Conservation (phyloP, 2,329 filamentous ascomycete species). For the Ceratocystis ficicola region DNA sequence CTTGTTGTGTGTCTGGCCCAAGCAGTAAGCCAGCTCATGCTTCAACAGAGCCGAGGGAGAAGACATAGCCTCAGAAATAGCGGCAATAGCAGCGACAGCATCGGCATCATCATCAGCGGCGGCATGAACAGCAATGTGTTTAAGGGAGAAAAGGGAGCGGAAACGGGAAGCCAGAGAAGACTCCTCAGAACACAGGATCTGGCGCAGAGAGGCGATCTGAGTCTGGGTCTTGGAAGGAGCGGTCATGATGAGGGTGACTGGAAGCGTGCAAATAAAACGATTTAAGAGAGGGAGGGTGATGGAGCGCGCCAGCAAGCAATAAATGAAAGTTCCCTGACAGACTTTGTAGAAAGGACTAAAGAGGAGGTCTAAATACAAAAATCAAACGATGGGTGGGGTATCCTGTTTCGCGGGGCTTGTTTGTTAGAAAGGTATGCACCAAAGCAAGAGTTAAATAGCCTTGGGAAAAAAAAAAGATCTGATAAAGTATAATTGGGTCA, state of each 20-base stretch:
- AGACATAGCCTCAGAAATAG: constrained; percentile 75
- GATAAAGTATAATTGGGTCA: constrained; percentile 12
- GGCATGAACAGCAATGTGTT: constrained; percentile 76
- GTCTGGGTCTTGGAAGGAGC: constrained; percentile 24
- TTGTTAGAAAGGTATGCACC: not conserved
- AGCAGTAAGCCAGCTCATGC: constrained; percentile 93
- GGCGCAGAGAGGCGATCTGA: constrained; percentile 53
- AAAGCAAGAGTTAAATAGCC: not conserved
- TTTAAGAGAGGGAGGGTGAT: not conserved
- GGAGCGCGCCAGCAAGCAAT: not conserved
- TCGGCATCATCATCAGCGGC: constrained; percentile 49
- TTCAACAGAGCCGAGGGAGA: constrained; percentile 85
- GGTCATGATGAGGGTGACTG: constrained; percentile 14
- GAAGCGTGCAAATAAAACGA: not conserved
- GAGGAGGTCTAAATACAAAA: constrained; percentile 2
- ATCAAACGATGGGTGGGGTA: constrained; percentile 14
- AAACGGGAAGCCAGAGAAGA: constrained; percentile 80
- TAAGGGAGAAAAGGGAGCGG: constrained; percentile 92
- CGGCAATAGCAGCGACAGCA: constrained; percentile 47
- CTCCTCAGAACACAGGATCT: constrained; percentile 66
- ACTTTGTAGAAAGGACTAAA: not conserved
- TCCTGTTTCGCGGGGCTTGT: constrained; percentile 10
- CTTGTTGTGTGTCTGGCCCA: constrained; percentile 75
- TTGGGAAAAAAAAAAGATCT: constrained; percentile 8
- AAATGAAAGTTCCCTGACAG: not conserved